phyloP scores from a whole-genome alignment of 179 eudicot genomes.

The Sideroxylon spinosum region DNA sequence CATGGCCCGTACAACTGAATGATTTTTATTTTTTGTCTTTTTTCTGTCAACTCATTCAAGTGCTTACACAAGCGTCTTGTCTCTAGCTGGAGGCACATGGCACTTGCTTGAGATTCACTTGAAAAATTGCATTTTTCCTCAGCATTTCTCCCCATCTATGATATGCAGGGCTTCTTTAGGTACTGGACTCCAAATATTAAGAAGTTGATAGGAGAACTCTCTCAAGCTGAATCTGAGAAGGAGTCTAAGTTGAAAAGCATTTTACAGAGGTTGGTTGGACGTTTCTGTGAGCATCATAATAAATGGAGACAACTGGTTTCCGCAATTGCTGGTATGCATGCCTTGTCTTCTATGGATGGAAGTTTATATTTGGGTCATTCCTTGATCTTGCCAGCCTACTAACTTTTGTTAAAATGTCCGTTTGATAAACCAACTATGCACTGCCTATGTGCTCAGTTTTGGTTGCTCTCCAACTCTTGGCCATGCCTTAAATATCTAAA shows the following conservation, averaged over 20 bases:
- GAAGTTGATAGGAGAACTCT: constrained; percentile 57
- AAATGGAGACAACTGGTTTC: constrained; percentile 82
- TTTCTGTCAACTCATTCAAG: not conserved
- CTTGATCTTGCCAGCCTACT: not conserved
- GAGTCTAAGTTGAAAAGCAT: constrained; percentile 79
- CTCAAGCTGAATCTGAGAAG: constrained; percentile 77
- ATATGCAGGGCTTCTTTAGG: constrained; percentile 70
- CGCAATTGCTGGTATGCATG: constrained; percentile 65
- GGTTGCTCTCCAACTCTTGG: not conserved
- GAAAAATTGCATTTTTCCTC: not conserved
- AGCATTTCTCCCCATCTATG: not conserved
- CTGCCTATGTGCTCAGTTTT: not conserved
- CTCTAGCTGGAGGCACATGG: not conserved
- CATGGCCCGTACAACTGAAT: not conserved
- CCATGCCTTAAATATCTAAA: not conserved
- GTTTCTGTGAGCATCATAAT: constrained; percentile 79
- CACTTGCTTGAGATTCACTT: not conserved
- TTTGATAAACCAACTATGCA: not conserved
- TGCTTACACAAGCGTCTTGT: not conserved
- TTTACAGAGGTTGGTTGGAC: constrained; percentile 68
- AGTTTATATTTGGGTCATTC: constrained; percentile 1
- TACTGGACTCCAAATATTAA: constrained; percentile 88
- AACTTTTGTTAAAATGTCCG: not conserved
- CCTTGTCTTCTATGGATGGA: not conserved
- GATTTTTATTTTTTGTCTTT: too few species aligned